Evolutionary conservation across 768 basidiomycete species (phyloP).

Genomic region (Paxillus rubicundulus): DNA sequence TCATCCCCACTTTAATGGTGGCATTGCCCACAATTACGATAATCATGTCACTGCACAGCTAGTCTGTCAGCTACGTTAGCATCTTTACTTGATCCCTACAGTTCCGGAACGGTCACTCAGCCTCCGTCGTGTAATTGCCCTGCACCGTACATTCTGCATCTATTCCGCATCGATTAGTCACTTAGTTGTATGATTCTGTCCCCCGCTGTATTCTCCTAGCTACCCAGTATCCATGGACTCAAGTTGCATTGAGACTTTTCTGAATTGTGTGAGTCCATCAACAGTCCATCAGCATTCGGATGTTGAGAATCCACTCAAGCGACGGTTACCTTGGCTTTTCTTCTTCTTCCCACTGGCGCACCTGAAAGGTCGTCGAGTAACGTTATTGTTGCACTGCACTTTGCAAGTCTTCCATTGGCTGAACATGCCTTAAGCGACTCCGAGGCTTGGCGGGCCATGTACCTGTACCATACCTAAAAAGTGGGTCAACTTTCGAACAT

Average conservation of each 20-base stretch:
- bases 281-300: background rate
- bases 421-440: no score
- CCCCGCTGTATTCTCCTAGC: background rate
- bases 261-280: no score
- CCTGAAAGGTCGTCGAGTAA: no score
- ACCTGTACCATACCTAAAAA: no score
- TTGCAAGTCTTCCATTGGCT: no score
- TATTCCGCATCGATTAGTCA: background rate
- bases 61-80: background rate
- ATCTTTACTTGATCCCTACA: background rate
- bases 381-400: no score
- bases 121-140: background rate
- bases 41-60: background rate
- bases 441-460: no score
- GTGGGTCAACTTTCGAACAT: no score
- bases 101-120: slow-evolving; percentile 1
- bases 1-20: background rate
- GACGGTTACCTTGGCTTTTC: no score
- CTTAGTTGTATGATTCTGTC: background rate
- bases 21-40: slow-evolving; percentile 6
- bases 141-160: background rate
- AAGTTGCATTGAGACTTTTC: no score
- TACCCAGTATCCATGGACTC: background rate
- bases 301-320: no score
- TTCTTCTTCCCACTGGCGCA: no score